Evolutionary conservation across 225 moss, liverwort and hornwort species (phyloP).

Genomic region (Polytrichum formosum): DNA sequence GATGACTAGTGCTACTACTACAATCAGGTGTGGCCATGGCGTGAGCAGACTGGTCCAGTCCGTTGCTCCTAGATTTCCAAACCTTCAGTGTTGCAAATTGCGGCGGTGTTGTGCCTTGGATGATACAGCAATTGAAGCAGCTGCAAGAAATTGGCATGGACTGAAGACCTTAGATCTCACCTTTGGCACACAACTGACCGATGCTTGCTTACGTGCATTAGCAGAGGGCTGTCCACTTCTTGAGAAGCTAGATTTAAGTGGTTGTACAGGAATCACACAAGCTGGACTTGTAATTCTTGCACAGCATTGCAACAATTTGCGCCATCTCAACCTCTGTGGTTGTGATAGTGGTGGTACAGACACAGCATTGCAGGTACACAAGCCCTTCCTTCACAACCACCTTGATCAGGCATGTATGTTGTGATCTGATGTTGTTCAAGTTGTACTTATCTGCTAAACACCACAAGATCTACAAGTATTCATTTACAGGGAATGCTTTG

Average conservation of each 20-base stretch:
- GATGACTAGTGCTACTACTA: neutral
- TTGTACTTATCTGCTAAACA: no score
- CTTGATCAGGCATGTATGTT: no score
- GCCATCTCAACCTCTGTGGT: slow-evolving; percentile 81
- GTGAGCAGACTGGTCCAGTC: slow-evolving; percentile 83
- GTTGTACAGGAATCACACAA: slow-evolving; percentile 68
- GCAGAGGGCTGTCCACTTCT: slow-evolving; percentile 70
- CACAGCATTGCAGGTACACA: slow-evolving; percentile 56
- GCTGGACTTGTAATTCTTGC: slow-evolving; percentile 67
- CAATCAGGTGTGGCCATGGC: slow-evolving; percentile 83
- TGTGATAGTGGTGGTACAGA: slow-evolving; percentile 77
- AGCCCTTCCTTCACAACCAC: no score
- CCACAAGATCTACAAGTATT: no score
- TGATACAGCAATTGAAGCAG: slow-evolving; percentile 66
- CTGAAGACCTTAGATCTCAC: slow-evolving; percentile 73
- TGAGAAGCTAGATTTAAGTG: slow-evolving; percentile 83
- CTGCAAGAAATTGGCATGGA: slow-evolving; percentile 63
- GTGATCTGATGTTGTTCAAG: no score
- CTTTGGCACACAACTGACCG: slow-evolving; percentile 54
- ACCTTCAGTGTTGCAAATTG: slow-evolving; percentile 71
- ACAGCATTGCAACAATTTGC: slow-evolving; percentile 62
- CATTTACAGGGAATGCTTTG: no score
- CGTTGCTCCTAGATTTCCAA: slow-evolving; percentile 77
- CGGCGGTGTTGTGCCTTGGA: slow-evolving; percentile 52
- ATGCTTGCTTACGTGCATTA: slow-evolving; percentile 64